These are phyloP conservation scores for Pleodorina starrii DNA, from an alignment of 139 green algal genomes.

Conservation along the genomic window DNA sequence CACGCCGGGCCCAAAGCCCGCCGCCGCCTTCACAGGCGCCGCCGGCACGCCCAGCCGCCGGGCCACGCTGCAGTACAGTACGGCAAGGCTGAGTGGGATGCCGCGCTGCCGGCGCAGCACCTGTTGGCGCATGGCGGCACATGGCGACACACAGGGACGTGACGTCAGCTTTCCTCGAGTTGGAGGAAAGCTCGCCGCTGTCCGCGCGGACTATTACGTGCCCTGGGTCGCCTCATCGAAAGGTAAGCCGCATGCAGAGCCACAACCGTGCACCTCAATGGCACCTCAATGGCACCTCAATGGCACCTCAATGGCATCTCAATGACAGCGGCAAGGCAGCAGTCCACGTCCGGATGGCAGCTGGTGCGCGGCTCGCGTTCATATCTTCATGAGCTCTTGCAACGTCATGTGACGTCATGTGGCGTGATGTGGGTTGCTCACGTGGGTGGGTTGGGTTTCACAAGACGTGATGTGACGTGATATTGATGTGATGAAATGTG, in stretches of 20 bases:
- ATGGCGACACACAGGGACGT: neutral
- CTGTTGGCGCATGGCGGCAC: neutral
- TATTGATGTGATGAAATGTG: no score
- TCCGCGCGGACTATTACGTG: no score
- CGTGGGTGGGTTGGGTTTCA: no score
- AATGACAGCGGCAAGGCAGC: no score
- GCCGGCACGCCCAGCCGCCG: conserved; percentile 59
- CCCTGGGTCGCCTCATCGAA: neutral
- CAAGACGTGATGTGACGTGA: no score
- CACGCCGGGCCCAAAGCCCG: neutral
- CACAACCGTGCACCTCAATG: neutral
- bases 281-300: neutral
- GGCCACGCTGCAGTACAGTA: conserved; percentile 55
- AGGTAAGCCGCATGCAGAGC: neutral
- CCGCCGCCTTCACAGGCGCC: conserved; percentile 47
- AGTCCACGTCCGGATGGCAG: no score
- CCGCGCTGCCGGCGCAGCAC: conserved; percentile 32
- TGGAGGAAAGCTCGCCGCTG: no score
- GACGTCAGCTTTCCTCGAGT: no score
- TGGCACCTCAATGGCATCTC: neutral
- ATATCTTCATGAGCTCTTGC: no score
- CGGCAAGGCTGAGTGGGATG: conserved; percentile 62
- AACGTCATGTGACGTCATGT: no score
- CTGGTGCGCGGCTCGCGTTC: no score
- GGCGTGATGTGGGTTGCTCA: no score